Evolutionary conservation across 2,329 filamentous ascomycete species (phyloP), one percentile per base, ranked within the genome.

Genomic region (Neonectria sp.): DNA sequence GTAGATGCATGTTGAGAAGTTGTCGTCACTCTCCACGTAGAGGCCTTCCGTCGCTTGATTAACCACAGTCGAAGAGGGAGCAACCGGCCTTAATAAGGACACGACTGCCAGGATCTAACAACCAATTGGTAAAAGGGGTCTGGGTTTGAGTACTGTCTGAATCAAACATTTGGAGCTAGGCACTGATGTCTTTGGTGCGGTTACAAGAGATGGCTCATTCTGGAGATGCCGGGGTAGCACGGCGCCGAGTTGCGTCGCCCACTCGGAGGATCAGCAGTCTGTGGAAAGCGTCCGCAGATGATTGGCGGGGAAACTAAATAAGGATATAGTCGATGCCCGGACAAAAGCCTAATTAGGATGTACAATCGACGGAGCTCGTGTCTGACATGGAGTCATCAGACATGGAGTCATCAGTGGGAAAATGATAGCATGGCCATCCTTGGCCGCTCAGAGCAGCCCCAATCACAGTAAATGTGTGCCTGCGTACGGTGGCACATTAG

Each of bases 261-360:
- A 31, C 55, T 37, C 29, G 27, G 25, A 31, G 21, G 61, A 64
- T 64, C 49, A 21, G 49, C 29, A n/a, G 49, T 53, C 49, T 53
- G 49, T 29, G 29, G 55, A 21, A 43, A 43, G 37, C 11, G 27
- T 21, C 49, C 43, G 37, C 40, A 52, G 46, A 37, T 58, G 63
- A 65, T 65, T 65, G 63, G 63, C 57, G 63, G 63, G 57, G 58
- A 57, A 65, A 65, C 46, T 60, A 31, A 17, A 6, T 24, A 35
- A 25, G 15, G 12, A 53, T 24, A 48, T 60, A 24, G 29, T 53
- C 29, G 3, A 24, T 21, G 11, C 5, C 4, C n/a, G 49, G n/a
- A 13, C 7, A 52, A 6, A 35, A 6, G 17, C 49, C 49, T 13
- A 52, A 52, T 33, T 6, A 29, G 27, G 49, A 33, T 52, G n/a